Percentiles rank a stretch among this genome's conserved stretches.
These are phyloP conservation scores for Lavandula angustifolia DNA, from an alignment of 257 asterid genomes.

Conservation along the genomic window DNA sequence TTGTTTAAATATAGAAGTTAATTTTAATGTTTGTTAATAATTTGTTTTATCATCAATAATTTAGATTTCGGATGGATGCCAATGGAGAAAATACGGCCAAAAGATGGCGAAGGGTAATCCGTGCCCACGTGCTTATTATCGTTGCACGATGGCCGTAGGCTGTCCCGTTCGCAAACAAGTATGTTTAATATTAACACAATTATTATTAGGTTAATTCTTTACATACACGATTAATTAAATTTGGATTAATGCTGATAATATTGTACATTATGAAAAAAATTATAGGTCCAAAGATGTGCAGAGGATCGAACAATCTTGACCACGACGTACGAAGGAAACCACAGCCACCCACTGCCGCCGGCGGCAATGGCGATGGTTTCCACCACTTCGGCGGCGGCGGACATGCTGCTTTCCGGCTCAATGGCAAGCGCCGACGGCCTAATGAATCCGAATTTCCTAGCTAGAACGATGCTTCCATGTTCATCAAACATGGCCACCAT, in stretches of 20 bases:
- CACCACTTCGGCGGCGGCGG: slow-evolving; percentile 88
- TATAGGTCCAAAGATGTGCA: slow-evolving; percentile 90
- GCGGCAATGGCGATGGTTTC: slow-evolving; percentile 99
- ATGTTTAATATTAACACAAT: not conserved
- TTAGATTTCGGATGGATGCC: slow-evolving; percentile 95
- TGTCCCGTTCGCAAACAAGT: slow-evolving; percentile 97
- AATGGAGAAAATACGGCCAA: slow-evolving; percentile 96
- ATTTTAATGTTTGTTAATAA: not conserved
- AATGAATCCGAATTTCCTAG: slow-evolving; percentile 68
- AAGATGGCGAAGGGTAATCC: slow-evolving; percentile 98
- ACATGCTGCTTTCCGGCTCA: slow-evolving; percentile 87
- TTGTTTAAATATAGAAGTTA: not conserved
- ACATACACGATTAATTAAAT: too few species aligned
- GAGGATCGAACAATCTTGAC: slow-evolving; percentile 71
- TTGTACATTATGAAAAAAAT: not conserved
- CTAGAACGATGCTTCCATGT: slow-evolving; percentile 68
- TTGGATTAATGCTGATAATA: too few species aligned
- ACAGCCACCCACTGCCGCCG: slow-evolving; percentile 93
- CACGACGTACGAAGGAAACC: slow-evolving; percentile 90
- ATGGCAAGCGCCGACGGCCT: slow-evolving; percentile 80
- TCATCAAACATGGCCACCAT: slow-evolving; percentile 86
- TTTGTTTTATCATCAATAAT: not conserved
- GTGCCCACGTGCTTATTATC: slow-evolving; percentile 88
- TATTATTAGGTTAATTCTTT: too few species aligned
- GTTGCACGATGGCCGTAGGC: slow-evolving; percentile 93